These are phyloP conservation scores for Microcyclospora pomicola DNA, from an alignment of 2,329 filamentous ascomycete genomes.

Conservation along the genomic window DNA sequence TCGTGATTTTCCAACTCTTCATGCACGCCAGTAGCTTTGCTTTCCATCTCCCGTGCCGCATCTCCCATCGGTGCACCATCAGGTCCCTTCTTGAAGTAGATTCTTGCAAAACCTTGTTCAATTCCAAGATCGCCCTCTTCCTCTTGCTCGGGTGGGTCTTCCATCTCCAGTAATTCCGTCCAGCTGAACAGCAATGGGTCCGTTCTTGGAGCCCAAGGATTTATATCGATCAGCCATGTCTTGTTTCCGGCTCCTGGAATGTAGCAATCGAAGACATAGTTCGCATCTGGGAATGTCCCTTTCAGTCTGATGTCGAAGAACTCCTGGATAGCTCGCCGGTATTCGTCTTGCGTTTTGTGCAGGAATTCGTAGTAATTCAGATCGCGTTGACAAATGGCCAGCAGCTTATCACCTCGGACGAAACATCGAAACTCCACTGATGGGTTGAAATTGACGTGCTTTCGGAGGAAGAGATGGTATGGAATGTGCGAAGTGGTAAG, in stretches of 20 bases:
- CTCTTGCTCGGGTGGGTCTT: constrained; percentile 33
- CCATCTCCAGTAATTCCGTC: constrained; percentile 67
- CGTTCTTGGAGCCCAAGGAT: constrained; percentile 82
- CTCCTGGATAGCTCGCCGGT: constrained; percentile 54
- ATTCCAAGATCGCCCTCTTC: constrained; percentile 17
- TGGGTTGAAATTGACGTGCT: constrained; percentile 68
- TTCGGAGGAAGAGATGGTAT: constrained; percentile 72
- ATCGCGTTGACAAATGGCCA: constrained; percentile 80
- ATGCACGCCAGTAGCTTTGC: background rate
- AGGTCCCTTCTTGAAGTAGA: background rate
- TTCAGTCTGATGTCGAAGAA: constrained; percentile 67
- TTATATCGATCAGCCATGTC: constrained; percentile 84
- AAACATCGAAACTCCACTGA: constrained; percentile 93
- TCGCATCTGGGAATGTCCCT: constrained; percentile 66
- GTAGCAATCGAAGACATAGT: constrained; percentile 87
- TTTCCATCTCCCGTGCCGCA: background rate
- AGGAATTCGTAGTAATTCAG: constrained; percentile 84
- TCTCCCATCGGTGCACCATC: background rate
- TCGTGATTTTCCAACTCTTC: constrained; percentile 1
- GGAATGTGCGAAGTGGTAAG: constrained; percentile 35
- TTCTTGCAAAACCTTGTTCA: constrained; percentile 6
- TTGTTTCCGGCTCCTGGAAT: constrained; percentile 61
- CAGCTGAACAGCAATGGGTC: constrained; percentile 83
- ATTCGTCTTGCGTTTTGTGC: constrained; percentile 47
- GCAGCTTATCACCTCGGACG: constrained; percentile 64